A percentile compares a stretch with the other conserved stretches of the same genome.
These are phyloP conservation scores for Azolla pinnata DNA, from an alignment of 75 land plant species.

Conservation along the genomic window DNA sequence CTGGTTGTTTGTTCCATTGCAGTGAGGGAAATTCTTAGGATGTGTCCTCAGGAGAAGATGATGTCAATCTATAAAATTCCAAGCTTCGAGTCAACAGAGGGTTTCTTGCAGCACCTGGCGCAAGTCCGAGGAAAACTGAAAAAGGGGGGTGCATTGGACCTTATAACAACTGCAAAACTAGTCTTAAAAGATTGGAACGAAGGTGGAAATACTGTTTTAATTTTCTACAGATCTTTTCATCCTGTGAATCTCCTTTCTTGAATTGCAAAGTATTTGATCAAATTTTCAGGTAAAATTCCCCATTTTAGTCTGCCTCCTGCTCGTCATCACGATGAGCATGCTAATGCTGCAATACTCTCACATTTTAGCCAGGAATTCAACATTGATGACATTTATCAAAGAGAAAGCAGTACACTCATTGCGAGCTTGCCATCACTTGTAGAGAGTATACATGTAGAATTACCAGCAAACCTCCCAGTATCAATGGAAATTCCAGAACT, in stretches of 20 bases:
- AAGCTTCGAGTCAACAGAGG: slow-evolving; percentile 61
- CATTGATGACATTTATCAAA: slow-evolving; percentile 63
- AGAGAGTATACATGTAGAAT: slow-evolving; percentile 54
- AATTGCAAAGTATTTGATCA: too few relatives aligned
- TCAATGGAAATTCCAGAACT: slow-evolving; percentile 49
- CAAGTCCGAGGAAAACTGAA: slow-evolving; percentile 78
- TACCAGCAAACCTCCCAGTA: slow-evolving; percentile 58
- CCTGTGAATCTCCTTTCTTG: too few relatives aligned
- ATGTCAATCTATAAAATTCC: slow-evolving; percentile 74
- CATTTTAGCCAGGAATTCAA: slow-evolving; percentile 73
- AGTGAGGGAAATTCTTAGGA: slow-evolving; percentile 83
- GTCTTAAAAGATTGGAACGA: slow-evolving; percentile 96
- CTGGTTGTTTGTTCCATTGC: slow-evolving; percentile 10
- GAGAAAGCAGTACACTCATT: slow-evolving; percentile 60
- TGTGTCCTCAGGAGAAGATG: slow-evolving; percentile 61
- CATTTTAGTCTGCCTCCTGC: slow-evolving; percentile 79
- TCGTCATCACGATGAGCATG: slow-evolving; percentile 35
- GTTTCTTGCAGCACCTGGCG: slow-evolving; percentile 79
- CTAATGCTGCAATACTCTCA: slow-evolving; percentile 55
- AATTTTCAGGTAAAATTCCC: slow-evolving; percentile 90
- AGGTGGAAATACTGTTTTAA: too few relatives aligned
- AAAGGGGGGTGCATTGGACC: slow-evolving; percentile 79
- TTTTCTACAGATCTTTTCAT: too few relatives aligned
- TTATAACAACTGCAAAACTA: slow-evolving; percentile 73
- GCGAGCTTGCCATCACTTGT: slow-evolving; percentile 55